These are phyloP conservation scores for Sextonia rubra DNA, from an alignment of 164 flowering plant genomes.

Conservation along the genomic window DNA sequence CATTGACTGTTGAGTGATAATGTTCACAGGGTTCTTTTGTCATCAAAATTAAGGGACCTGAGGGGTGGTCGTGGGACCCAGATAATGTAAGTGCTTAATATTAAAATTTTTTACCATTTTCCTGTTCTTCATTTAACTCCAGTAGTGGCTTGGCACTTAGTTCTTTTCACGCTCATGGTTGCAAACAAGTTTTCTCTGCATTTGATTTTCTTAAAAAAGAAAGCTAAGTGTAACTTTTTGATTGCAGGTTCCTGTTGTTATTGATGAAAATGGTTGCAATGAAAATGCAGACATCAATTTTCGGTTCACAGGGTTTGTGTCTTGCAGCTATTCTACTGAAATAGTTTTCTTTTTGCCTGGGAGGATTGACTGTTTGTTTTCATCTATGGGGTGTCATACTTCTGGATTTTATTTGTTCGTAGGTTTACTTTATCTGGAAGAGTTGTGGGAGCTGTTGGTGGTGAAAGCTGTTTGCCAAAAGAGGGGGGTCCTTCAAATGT, in stretches of 20 bases:
- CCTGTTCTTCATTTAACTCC: not conserved
- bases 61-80: constrained; percentile 97
- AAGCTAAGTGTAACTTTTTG: not conserved
- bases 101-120: not conserved
- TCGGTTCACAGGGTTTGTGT: constrained; percentile 83
- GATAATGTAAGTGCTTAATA: constrained; percentile 48
- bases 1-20: not conserved
- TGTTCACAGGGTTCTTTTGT: constrained; percentile 74
- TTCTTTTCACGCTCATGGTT: not conserved
- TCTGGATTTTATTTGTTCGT: constrained; percentile 11
- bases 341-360: not conserved
- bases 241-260: constrained; percentile 72
- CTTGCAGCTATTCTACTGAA: not conserved
- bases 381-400: constrained; percentile 7
- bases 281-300: constrained; percentile 89
- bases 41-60: constrained; percentile 79
- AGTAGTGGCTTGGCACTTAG: not conserved
- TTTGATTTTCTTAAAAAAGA: constrained; percentile 1
- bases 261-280: constrained; percentile 89
- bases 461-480: constrained; percentile 66
- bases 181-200: not conserved
- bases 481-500: constrained; percentile 82
- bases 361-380: not conserved
- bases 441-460: constrained; percentile 89
- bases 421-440: constrained; percentile 90